Evolutionary conservation across 2,329 filamentous ascomycete species (phyloP), one percentile per base, ranked within the genome.

Genomic region (Diaporthe citri): DNA sequence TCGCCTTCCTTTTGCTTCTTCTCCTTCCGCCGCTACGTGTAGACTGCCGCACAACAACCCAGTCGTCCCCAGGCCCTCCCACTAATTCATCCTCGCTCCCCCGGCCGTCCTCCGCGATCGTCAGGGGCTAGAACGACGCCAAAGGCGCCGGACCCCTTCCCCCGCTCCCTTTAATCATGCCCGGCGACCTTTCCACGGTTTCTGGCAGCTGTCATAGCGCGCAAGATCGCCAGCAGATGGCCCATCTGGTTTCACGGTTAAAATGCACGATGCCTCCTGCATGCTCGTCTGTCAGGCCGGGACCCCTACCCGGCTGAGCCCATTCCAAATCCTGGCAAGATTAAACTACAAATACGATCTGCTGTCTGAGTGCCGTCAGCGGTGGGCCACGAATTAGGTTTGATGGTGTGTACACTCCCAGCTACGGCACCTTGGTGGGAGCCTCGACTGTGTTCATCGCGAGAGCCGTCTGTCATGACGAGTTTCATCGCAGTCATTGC

Each of bases 121-220:
- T 52, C 64, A 67, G 46, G 64, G 64, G 64, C 46, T 52, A 52
- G 64, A 52, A 25, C 64, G 64, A 67, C 46, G 46, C 64, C 64
- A 52, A 67, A 67, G 62, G 25, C 64, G 46, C 64, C 64, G 64
- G 64, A 34, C 34, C 64, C 22, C 31, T 67, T 67, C 46, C 64
- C 64, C 64, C 46, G 46, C 39, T 67, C 62, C 64, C 64, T 67
- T 67, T 52, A 67, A 67, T 67, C 46, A 52, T 67, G 64, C 46
- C 64, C 46, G 31, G 46, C 64, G 64, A 39, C 46, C 46, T 31
- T 67, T 67, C 48, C 22, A 39, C 22, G 34, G 64, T 67, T 67
- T 67, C 64, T 67, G 64, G 64, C 64, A 67, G 64, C 64, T 67
- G 64, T 67, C 64, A 67, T 67, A 67, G 64, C 64, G 64, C 64